These are phyloP conservation scores for Phyllosticta ampelicida DNA, from an alignment of 2,329 filamentous ascomycete genomes.

Conservation along the genomic window DNA sequence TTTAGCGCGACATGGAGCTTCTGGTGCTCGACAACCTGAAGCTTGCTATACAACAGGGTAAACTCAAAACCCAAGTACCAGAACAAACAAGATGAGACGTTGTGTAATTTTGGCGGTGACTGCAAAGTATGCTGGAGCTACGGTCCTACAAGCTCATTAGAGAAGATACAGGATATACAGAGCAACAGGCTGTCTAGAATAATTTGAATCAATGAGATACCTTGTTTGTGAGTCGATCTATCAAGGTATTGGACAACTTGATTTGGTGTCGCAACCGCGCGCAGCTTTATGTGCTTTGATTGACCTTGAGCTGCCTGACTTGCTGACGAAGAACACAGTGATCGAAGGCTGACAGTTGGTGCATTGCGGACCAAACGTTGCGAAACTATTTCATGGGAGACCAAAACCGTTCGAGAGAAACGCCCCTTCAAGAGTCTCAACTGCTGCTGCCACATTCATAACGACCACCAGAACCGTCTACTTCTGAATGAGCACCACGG, in stretches of 20 bases:
- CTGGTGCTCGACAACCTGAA: slow-evolving; percentile 48
- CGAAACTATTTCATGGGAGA: too few species aligned
- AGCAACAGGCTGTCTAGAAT: background rate
- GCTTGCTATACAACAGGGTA: slow-evolving; percentile 45
- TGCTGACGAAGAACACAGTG: too few species aligned
- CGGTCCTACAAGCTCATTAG: background rate
- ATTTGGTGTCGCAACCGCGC: too few species aligned
- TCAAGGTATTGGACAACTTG: background rate
- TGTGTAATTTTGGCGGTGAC: background rate
- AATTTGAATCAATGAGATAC: background rate
- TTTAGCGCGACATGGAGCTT: slow-evolving; percentile 46
- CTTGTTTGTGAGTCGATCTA: background rate
- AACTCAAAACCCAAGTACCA: slow-evolving; percentile 48
- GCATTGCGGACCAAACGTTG: too few species aligned
- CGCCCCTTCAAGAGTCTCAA: too few species aligned
- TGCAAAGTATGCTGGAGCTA: background rate
- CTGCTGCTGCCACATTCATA: too few species aligned
- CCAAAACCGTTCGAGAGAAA: too few species aligned
- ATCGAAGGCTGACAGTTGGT: too few species aligned
- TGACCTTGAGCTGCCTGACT: too few species aligned
- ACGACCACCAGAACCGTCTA: too few species aligned
- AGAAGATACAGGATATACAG: background rate
- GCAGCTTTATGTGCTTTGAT: background rate
- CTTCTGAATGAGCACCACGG: too few species aligned
- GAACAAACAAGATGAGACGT: slow-evolving; percentile 42